Evolutionary conservation across 345 rosid species (phyloP), one percentile per base, ranked within the genome.

Genomic region (Bruguiera parviflora): DNA sequence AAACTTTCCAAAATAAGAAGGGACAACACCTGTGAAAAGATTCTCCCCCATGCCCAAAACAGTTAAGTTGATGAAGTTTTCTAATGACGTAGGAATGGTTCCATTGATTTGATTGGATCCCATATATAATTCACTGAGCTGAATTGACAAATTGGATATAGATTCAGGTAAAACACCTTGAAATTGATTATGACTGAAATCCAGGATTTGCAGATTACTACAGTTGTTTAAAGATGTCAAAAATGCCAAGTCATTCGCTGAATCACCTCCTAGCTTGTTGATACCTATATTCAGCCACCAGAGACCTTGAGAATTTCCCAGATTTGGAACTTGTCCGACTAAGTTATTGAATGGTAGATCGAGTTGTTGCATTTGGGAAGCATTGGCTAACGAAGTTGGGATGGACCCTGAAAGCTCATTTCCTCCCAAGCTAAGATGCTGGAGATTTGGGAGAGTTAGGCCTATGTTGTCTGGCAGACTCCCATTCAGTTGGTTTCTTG

Each of bases 331-430:
- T n/a, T 16, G 58, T 16, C 73, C 73, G 6, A 49, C 53, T 16
- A 70, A 62, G 6, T 70, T 33, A 33, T 70, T 70, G 9, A 10
- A 15, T 21, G 25, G 15, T 32, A 60, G 21, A 51, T 52, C 66
- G 24, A 70, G 53, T 64, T 10, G 31, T 27, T 0, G 29, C 31
- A 56, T 3, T 24, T 61, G 51, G 15, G 73, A 70, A 32, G 67
- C 66, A 62, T 70, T 70, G 51, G 66, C 51, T 32, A 70, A 61
- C 6, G 73, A 70, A 22, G 46, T 24, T 19, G 73, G 73, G 33
- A 70, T 61, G 22, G 59, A 6, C 46, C 73, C 73, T 13, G 58
- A 18, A 1, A 70, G 22, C 16, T 24, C 32, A 53, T 70, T 70
- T 25, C 58, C 58, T 2, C 59, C 65, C 52, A 62, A 19, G 27